Evolutionary conservation across 768 basidiomycete species (phyloP), one percentile per base, ranked within the genome.

Genomic region (Trametes meyenii): DNA sequence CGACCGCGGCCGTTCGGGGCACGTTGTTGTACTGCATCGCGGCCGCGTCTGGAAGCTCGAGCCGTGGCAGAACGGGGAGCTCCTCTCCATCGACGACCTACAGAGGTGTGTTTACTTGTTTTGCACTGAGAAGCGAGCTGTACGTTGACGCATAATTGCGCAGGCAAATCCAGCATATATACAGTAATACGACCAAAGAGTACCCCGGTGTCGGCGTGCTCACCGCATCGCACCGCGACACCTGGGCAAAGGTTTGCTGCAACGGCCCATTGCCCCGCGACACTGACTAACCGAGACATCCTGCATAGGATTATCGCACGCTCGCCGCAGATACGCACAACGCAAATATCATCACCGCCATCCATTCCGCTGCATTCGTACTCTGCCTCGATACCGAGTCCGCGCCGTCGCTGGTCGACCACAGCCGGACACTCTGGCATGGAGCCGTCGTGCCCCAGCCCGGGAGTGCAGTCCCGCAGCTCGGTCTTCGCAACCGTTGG

Each of bases 311-410:
- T 71, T 92, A 85, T 72, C 77, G 76, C 36, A 76, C 81, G 56
- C 76, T 98, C 40, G 76, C 83, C 1, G 76, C 84, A 5, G 81
- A 85, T 49, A 72, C 85, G 0, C 75, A 77, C 43, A 97, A 97
- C 69, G 78, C 82, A 1, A 64, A 77, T 2, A 83, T 92, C 51
- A 73, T 96, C 17, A 77, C 86, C 50, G 77, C 82, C 11, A 92
- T 97, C 63, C 88, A 96, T 69, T 92, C 92, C 4, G 83, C 94
- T 8, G 93, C 95, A 8, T 92, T 97, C 69, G 76, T 92, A 16
- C 83, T 98, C 50, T 88, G 85, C 66, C 81, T 98, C 40, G 95
- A 97, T 69, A 71, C 74, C 26, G 77, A 83, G 62, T 83, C 79
- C 45, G 88, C 86, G 21, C 75, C 75, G 5, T 78, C 73, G 55